Evolutionary conservation across 495 filamentous ascomycete genomes (phyloP).

Genomic region (Sordaria brevicollis): DNA sequence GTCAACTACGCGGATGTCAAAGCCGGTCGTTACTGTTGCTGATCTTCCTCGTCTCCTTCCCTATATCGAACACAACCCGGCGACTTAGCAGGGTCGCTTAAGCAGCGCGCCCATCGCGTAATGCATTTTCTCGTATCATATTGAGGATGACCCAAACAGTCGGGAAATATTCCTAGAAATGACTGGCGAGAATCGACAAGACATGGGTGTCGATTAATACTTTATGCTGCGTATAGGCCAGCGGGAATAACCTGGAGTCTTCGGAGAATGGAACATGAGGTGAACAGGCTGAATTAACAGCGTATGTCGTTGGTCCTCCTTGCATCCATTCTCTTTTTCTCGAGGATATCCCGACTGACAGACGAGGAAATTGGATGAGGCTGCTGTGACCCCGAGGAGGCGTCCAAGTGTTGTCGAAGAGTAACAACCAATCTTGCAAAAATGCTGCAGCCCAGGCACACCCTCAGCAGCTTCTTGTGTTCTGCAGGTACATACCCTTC

Average conservation of each 20-base stretch:
- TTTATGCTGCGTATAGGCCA: neutral
- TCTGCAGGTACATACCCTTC: neutral
- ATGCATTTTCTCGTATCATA: neutral
- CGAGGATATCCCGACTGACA: neutral
- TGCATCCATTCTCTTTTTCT: neutral
- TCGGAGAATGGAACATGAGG: neutral
- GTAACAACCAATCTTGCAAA: neutral
- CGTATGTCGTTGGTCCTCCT: neutral
- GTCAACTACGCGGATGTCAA: neutral
- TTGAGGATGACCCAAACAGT: neutral
- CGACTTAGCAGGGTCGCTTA: neutral
- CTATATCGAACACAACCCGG: neutral
- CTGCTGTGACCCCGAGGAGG: neutral
- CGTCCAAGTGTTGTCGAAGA: neutral
- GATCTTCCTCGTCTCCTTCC: neutral
- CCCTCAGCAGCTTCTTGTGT: neutral
- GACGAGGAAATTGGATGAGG: neutral
- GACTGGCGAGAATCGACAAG: neutral
- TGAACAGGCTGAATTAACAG: neutral
- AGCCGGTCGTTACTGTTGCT: neutral
- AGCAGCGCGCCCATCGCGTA: neutral
- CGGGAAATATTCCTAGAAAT: neutral
- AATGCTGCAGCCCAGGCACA: neutral
- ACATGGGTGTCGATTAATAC: neutral
- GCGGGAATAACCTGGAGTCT: neutral